Evolutionary conservation across 345 rosid genomes (phyloP), one percentile per base, ranked within the genome.

Genomic region (Populus nigra): DNA sequence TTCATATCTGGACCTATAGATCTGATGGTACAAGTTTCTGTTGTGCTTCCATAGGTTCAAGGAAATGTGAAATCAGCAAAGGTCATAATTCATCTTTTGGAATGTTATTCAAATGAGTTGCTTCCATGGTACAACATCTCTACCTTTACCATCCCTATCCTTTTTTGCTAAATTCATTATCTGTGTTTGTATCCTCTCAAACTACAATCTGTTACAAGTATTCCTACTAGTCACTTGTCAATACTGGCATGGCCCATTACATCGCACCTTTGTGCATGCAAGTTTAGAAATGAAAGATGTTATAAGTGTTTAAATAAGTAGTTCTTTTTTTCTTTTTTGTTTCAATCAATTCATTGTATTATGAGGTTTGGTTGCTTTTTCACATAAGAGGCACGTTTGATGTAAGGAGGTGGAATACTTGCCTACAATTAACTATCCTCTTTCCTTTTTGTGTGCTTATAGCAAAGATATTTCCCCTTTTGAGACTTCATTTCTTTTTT

Each of bases 71-170:
- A 83, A 82, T 87, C 88, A 59, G 83, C 82, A 29, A 86, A 86
- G 78, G 79, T 82, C 20, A 69, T 84, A 25, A 80, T 86, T 82
- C 89, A 84, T 82, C 93, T 95, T 78, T 83, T 92, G 89, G 89
- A 89, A 68, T 93, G 98, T 85, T 85, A 86, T 85, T 87, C 93
- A 74, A 69, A 76, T 75, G 88, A 86, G 79, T 77, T 93, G 78
- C 88, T 95, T 77, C 92, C 97, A 82, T 83, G 98, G 99, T 95
- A 95, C 69, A 12, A 63, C 77, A 75, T 22, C 53, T 27, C 73
- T 79, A 62, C 79, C 84, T 79, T 65, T n/a, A 72, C 12, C 72
- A 27, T 78, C 77, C 43, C 72, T 67, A 36, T 69, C 79, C 69
- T 59, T 36, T 20, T 62, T 20, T 72, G 65, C 50, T 47, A 77